Evolutionary conservation across 2,329 filamentous ascomycete species (phyloP), one percentile per base, ranked within the genome.

Genomic region (Teratosphaeria nubilosa): DNA sequence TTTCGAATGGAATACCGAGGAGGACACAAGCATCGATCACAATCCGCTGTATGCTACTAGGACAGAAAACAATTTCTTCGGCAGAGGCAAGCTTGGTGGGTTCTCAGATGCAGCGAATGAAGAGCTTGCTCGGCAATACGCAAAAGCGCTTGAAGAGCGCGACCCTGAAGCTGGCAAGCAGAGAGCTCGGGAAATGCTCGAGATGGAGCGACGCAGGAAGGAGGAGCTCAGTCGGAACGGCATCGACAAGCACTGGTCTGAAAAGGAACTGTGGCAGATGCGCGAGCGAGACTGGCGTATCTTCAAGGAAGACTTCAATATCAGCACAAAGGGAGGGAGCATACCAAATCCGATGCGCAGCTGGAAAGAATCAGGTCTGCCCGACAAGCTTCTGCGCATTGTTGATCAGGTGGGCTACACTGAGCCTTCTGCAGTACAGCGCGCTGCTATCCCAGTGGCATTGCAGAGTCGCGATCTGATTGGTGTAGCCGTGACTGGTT

Each of bases 221-320:
- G 87, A 95, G 68, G 84, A 88, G 62, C 84, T 85, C 11, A 76
- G 78, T 1, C 82, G 87, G 62, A 90, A 86, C 63, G 86, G 86
- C 34, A 80, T 95, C 58, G 91, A 95, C 66, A 91, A 91, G 73
- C 91, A 96, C 74, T 99, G 94, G 94, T 91, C 88, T 57, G 90
- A 96, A 71, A 99, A 99, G 83, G 82, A 81, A 62, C 78, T 97
- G 62, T 85, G 88, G 14, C 89, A 96, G 68, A 99, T 99, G 94
- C 88, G 90, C 62, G 91, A 97, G 75, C 82, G 94, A 72, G 94
- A 99, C 74, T 99, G 94, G 94, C 89, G 94, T 70, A 97, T 99
- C 67, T 96, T 99, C 84, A 99, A 97, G 76, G 94, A 97, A 73
- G 91, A 99, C 74, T 97, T 96, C 77, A 95, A 94, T 66, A 99